Evolutionary conservation across 345 rosid species (phyloP), one percentile per base, ranked within the genome.

Genomic region (Balakata baccata): DNA sequence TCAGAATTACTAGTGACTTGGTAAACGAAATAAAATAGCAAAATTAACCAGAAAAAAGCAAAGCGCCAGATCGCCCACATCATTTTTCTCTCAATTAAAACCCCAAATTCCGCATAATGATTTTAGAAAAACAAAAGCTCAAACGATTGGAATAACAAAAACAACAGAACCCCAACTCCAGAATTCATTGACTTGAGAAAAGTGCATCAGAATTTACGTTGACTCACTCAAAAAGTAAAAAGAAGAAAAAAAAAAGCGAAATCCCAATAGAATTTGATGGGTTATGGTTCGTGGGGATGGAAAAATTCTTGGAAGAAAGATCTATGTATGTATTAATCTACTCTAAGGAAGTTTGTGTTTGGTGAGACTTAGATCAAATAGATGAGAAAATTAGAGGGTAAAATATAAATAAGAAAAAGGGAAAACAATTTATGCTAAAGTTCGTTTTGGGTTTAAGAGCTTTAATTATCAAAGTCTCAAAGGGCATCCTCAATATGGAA

Each of bases 1-100:
- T 93, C 98, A 11, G 83, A 80, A 85, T 93, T 93, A 67, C 89
- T 86, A 3, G 87, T 46, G 51, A 83, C 89, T 75, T 86, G 82
- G 67, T 79, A 74, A 71, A 86, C 72, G 74, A 85, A 79, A 75
- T 75, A 80, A 66, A 83, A 79, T 72, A 85, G 81, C 59, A 87
- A 74, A 81, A 87, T 68, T 34, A 87, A 69, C 78, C 85, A 81
- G 22, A 85, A 72, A 70, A 81, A 78, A 65, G 80, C 76, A 45
- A 54, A 74, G 72, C 71, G 62, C 77, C 82, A 83, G 69, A 83
- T 79, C 76, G 59, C 59, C 77, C 81, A 73, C 71, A 74, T 74
- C 65, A 57, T 43, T 12, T 25, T 29, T 29, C 34, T 14, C 23
- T 52, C 17, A 20, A 47, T 16, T 41, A 7, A 38, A 63, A 63